Evolutionary conservation across 768 basidiomycete genomes (phyloP), one percentile per base, ranked within the genome.

Genomic region (Boletus bicolor): DNA sequence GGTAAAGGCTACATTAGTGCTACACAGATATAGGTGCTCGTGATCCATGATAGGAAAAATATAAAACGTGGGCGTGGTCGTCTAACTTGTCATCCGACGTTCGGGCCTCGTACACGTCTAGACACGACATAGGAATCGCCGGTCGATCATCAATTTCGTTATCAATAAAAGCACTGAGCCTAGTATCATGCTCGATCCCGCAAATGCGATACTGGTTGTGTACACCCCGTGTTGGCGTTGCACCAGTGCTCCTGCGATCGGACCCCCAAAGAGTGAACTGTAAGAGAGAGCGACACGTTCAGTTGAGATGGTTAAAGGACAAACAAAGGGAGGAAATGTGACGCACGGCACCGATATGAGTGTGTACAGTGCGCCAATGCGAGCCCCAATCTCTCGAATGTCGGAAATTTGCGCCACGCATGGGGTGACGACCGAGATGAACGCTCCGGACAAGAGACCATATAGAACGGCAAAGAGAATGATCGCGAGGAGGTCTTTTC

Each of bases 331-430:
- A 30, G 49, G 14, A 41, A 56, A n/a, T 17, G 28, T 38, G 5
- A 85, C 87, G 77, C 69, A 89, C 86, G 86, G 85, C 38, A 88
- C 75, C 0, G 87, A 83, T 21, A 87, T 81, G 14, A 86, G 69
- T 19, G 76, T 83, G 63, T 87, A 89, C 41, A 88, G 64, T 56
- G 82, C 72, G 19, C 87, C 87, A 42, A 89, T 82, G 44, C 84
- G 76, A 24, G 77, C 76, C 4, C 87, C 87, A 46, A 87, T 80
- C 63, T 82, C 79, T 8, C 73, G 63, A 21, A 79, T 71, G 38
- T 85, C 77, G 35, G 85, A 84, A 50, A 88, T 85, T 62, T 85
- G 82, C 21, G 79, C 84, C 24, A 89, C 78, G 61, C 85, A 87
- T 0, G 86, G 85, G 11, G 80, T 84, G 57, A 89, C 69, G 39